These are phyloP conservation scores for Ophiostoma tasmaniense DNA, from an alignment of 2,329 filamentous ascomycete genomes.

Conservation along the genomic window DNA sequence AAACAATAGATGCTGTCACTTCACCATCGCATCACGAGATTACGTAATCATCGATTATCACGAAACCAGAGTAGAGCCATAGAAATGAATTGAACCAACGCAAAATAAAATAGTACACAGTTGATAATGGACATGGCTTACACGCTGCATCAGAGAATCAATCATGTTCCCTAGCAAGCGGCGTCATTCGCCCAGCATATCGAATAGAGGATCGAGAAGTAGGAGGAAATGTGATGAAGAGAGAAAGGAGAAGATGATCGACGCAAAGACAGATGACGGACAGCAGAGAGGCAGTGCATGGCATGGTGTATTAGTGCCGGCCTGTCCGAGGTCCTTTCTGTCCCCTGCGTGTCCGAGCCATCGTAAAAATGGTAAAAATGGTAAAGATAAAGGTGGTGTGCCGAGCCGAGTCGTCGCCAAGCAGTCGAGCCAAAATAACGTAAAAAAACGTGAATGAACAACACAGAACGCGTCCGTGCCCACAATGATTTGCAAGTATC, in stretches of 20 bases:
- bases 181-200: neutral
- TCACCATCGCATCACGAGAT: neutral
- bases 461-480: neutral
- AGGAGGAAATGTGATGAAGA: neutral
- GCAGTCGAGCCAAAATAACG: neutral
- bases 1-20: neutral
- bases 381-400: neutral
- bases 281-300: neutral
- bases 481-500: neutral
- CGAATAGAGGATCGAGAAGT: neutral
- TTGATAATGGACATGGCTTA: neutral
- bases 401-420: neutral
- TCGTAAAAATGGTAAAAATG: neutral
- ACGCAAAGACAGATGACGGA: neutral
- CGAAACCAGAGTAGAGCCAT: neutral
- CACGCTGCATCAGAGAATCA: neutral
- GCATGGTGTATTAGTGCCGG: neutral
- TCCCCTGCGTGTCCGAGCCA: neutral
- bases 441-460: neutral
- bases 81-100: neutral
- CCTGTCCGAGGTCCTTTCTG: neutral
- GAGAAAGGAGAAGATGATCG: neutral
- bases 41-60: neutral
- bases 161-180: neutral
- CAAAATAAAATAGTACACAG: conserved; percentile 1